A percentile compares a stretch with the other conserved stretches of the same genome.
phyloP scores from a whole-genome alignment of 139 green algal species.

The Micromonas commoda region DNA sequence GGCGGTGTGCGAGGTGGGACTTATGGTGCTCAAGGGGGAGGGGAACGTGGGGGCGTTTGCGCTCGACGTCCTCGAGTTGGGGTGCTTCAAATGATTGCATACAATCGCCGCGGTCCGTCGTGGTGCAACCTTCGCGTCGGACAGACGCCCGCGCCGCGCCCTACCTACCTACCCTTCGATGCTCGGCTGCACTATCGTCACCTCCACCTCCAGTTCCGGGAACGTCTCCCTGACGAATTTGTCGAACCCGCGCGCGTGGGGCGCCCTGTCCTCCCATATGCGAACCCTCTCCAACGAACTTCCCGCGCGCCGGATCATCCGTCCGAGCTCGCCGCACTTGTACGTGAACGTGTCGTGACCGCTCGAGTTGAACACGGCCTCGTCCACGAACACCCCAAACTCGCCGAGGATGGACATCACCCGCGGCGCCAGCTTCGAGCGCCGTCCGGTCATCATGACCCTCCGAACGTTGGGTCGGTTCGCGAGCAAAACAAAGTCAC shows the following conservation, averaged over 20 bases:
- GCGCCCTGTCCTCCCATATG: conserved; percentile 12
- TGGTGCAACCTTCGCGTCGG: no score
- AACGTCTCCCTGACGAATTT: neutral
- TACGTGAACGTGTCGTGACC: conserved; percentile 4
- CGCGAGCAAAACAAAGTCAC: neutral
- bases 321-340: neutral
- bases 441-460: conserved; percentile 10
- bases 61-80: conserved; percentile 1
- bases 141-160: no score
- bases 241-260: neutral
- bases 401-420: neutral
- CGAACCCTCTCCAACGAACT: neutral
- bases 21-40: conserved; percentile 18
- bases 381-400: conserved; percentile 2
- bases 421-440: neutral
- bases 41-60: neutral
- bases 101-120: no score
- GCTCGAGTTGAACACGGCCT: neutral
- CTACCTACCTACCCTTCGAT: no score
- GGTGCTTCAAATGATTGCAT: neutral
- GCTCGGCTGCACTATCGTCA: neutral
- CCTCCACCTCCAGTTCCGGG: neutral
- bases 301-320: neutral
- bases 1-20: conserved; percentile 2
- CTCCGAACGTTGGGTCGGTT: neutral